Conservation (phyloP, 805 yeast genomes). For the Candida nemodendra region DNA sequence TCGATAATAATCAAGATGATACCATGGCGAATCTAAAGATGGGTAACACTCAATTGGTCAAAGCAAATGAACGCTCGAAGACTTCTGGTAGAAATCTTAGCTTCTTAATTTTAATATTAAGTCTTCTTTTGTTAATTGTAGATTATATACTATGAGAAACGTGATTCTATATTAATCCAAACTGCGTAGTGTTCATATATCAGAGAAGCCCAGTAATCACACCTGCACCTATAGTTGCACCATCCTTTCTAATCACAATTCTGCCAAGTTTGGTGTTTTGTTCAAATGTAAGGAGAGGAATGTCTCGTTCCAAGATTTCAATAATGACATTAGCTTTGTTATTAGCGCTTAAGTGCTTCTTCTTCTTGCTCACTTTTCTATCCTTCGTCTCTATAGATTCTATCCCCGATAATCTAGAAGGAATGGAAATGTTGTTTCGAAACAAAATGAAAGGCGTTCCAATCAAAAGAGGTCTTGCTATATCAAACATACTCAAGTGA, state of each 20-base stretch:
- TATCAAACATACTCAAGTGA: conserved; percentile 61
- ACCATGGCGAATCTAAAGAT: conserved; percentile 60
- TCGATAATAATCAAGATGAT: conserved; percentile 66
- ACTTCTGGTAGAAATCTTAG: conserved; percentile 57
- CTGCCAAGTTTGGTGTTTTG: conserved; percentile 58
- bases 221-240: conserved; percentile 61
- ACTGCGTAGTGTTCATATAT: not conserved
- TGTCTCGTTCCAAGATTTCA: conserved; percentile 44
- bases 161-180: conserved; percentile 43
- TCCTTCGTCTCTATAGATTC: conserved; percentile 30
- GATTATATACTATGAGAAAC: conserved; percentile 43
- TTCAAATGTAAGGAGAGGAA: conserved; percentile 52
- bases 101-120: conserved; percentile 52
- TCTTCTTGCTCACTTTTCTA: conserved; percentile 47
- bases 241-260: conserved; percentile 67
- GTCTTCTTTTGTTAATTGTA: conserved; percentile 53
- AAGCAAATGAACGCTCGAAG: conserved; percentile 67
- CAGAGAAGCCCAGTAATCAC: conserved; percentile 16
- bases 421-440: conserved; percentile 69
- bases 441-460: conserved; percentile 80
- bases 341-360: conserved; percentile 57
- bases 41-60: conserved; percentile 69
- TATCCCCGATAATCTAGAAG: conserved; percentile 61
- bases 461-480: conserved; percentile 68
- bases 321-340: conserved; percentile 59